Conservation (phyloP, 257 asterid species). For the Pogostemon cablin region DNA sequence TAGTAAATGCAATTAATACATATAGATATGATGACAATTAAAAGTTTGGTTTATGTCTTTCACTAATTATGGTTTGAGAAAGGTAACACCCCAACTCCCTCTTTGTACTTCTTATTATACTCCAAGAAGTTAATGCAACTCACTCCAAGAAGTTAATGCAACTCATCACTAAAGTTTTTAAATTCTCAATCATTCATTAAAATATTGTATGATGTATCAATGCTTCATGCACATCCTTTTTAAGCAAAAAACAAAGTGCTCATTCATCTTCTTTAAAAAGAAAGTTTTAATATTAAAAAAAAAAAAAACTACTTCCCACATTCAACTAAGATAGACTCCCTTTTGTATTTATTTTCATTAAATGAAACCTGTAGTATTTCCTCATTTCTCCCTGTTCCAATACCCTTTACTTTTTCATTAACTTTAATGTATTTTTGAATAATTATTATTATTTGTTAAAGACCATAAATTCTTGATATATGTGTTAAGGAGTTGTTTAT, state of each 20-base stretch:
- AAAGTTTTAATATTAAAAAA: not conserved
- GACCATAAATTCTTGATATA: too few relatives aligned
- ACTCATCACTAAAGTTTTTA: not conserved
- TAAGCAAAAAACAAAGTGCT: not conserved
- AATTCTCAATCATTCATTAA: not conserved
- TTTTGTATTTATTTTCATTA: too few relatives aligned
- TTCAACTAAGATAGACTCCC: too few relatives aligned
- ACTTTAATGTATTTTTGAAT: too few relatives aligned
- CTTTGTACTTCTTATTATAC: not conserved
- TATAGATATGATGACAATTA: not conserved
- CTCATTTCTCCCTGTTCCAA: too few relatives aligned
- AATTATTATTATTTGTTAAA: too few relatives aligned
- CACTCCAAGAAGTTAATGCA: not conserved
- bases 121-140: not conserved
- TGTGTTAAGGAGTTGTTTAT: too few relatives aligned
- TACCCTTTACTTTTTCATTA: too few relatives aligned
- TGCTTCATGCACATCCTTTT: not conserved
- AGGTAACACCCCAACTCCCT: not conserved
- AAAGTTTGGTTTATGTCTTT: slow-evolving; percentile 5
- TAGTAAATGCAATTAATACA: slow-evolving; percentile 15
- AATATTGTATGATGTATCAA: not conserved
- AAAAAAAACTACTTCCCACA: too few relatives aligned
- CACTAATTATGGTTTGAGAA: not conserved
- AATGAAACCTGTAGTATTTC: too few relatives aligned
- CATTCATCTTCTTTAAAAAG: not conserved